Percentiles rank a stretch among this genome's conserved stretches.
Conservation (phyloP, 2,329 filamentous ascomycete genomes). For the Exophiala sp. region DNA sequence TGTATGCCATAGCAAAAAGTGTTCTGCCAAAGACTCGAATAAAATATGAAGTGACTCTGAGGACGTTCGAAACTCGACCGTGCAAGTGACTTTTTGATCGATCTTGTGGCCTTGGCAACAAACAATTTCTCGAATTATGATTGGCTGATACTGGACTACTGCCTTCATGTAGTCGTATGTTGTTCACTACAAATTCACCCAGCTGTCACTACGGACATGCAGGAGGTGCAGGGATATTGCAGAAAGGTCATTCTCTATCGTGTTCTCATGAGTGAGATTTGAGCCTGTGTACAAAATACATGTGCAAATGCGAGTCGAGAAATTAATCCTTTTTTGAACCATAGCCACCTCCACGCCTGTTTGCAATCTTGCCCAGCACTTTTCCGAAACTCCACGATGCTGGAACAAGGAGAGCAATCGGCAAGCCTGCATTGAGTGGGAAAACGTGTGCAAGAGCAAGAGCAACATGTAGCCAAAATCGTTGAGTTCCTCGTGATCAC, state of each 20-base stretch:
- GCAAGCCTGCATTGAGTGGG: conserved; percentile 1
- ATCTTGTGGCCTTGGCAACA: conserved; percentile 5
- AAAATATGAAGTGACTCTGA: background rate
- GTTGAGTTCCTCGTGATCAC: conserved; percentile 4
- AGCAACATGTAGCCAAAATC: conserved; percentile 17
- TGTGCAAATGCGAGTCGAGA: conserved; percentile 14
- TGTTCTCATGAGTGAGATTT: too few relatives aligned
- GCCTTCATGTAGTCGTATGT: background rate
- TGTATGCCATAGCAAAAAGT: conserved; percentile 16
- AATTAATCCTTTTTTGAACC: conserved; percentile 4
- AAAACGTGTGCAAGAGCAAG: conserved; percentile 6
- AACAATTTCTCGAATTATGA: background rate
- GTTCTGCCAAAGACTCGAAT: background rate
- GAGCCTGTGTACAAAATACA: background rate
- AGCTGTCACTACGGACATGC: background rate
- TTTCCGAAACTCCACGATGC: conserved; percentile 23
- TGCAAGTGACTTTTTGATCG: conserved; percentile 1
- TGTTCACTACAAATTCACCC: background rate
- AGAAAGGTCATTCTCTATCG: too few relatives aligned
- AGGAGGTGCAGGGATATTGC: too few relatives aligned
- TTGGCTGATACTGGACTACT: conserved; percentile 1
- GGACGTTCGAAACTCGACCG: conserved; percentile 9
- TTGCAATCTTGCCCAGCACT: conserved; percentile 12
- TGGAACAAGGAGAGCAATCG: conserved; percentile 8
- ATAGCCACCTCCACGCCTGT: conserved; percentile 1